phyloP scores from a whole-genome alignment of 768 basidiomycete genomes.

The Pluteus cervinus region DNA sequence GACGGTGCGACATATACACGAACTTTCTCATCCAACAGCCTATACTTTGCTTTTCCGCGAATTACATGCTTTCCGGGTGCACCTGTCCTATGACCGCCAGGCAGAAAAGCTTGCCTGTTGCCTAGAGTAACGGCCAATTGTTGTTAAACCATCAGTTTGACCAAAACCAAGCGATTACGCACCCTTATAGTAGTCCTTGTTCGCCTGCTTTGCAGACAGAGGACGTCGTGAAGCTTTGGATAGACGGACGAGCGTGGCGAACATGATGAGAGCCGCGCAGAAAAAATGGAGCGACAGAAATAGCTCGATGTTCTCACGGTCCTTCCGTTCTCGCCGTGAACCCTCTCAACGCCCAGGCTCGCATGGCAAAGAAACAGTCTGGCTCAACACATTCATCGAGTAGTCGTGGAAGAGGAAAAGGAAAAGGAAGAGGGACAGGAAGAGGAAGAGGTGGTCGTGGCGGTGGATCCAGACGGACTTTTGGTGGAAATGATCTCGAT shows the following conservation, averaged over 20 bases:
- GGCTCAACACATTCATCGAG: slow-evolving; percentile 11
- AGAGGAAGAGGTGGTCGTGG: slow-evolving; percentile 20
- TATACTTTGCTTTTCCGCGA: slow-evolving; percentile 72
- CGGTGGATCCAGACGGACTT: slow-evolving; percentile 12
- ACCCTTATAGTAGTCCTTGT: slow-evolving; percentile 99
- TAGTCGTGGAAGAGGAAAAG: slow-evolving; percentile 23
- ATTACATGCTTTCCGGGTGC: slow-evolving; percentile 84
- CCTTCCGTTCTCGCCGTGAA: background rate
- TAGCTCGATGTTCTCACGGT: slow-evolving; percentile 2
- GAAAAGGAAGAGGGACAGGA: slow-evolving; percentile 29
- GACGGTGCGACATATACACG: slow-evolving; percentile 81
- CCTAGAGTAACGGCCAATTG: slow-evolving; percentile 35
- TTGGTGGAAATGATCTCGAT: slow-evolving; percentile 1
- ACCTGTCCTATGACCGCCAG: slow-evolving; percentile 82
- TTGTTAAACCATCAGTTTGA: background rate
- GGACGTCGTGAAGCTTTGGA: slow-evolving; percentile 84
- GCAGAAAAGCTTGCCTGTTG: slow-evolving; percentile 76
- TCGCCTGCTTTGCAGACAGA: slow-evolving; percentile 80
- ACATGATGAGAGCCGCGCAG: slow-evolving; percentile 46
- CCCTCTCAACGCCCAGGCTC: background rate
- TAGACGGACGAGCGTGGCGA: slow-evolving; percentile 57
- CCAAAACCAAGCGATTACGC: slow-evolving; percentile 7
- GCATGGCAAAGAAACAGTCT: slow-evolving; percentile 18
- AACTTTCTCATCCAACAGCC: slow-evolving; percentile 77
- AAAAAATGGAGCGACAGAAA: background rate